Evolutionary conservation across 2,329 filamentous ascomycete genomes (phyloP).

Genomic region (Scedosporium boydii): DNA sequence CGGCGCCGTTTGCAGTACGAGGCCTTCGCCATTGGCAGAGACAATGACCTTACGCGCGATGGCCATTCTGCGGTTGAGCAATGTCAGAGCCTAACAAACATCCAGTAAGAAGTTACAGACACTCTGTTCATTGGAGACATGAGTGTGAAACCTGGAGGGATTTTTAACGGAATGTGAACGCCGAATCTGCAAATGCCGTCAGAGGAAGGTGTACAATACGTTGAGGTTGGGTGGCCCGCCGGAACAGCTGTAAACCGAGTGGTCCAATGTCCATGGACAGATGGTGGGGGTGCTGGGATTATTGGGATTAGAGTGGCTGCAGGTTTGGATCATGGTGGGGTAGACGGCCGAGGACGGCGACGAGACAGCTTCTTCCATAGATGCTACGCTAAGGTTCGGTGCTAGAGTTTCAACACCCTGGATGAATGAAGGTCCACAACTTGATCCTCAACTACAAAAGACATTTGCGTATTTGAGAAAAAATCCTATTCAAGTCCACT

Average conservation of each 20-base stretch:
- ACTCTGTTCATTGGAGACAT: background rate
- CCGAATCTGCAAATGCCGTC: background rate
- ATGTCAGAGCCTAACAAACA: background rate
- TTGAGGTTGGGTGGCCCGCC: background rate
- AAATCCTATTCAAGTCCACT: too few species aligned
- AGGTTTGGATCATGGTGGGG: background rate
- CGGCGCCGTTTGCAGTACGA: constrained; percentile 67
- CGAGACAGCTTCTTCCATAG: background rate
- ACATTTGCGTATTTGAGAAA: background rate
- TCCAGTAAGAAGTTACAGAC: background rate
- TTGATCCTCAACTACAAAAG: background rate
- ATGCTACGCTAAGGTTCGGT: background rate
- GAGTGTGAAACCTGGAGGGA: background rate
- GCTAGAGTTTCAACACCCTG: too few species aligned
- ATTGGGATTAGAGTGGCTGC: background rate
- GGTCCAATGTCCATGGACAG: background rate
- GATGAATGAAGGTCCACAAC: background rate
- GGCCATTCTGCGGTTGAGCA: constrained; percentile 2
- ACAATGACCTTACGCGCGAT: constrained; percentile 72
- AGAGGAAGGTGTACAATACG: background rate
- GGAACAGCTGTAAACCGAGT: background rate
- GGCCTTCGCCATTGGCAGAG: constrained; percentile 71
- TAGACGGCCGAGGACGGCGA: background rate
- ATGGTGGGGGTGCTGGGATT: background rate
- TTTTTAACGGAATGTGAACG: background rate